Base-by-base conservation (phyloP, 306 rosid species). In the Ochetophila trinervis region DNA sequence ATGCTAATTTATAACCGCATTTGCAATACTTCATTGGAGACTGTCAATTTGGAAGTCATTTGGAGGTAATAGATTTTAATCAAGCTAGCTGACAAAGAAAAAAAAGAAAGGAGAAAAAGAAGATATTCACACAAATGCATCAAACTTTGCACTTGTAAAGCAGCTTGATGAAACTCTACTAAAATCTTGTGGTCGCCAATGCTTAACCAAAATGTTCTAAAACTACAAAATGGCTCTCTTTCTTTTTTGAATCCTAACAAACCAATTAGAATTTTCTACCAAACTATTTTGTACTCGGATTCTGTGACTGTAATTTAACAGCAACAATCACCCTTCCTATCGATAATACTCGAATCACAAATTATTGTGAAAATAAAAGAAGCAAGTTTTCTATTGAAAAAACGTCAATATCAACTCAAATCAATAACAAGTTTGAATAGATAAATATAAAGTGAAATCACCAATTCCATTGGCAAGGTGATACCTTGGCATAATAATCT, bases 401-500 rank as follows among this genome's bases (percentile, higher is more conserved):
- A 50, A 16, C 54, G 0, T 16, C 35, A 8, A 12, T 47, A 30
- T 23, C 5, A 1, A 51, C 60, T 14, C 15, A 2, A 27, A 24
- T 5, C 19, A 66, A 14, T 23, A 16, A 21, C 21, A 4, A 27
- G 45, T 32, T 74, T 20, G 19, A 53, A 49, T 0, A 17, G 15
- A 30, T 51, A 49, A 18, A 14, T 37, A 49, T 13, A 42, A 22
- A 15, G 6, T 1, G n/a, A 15, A n/a, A 72, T 49, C n/a, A 6
- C 18, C 54, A 50, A 6, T 35, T 16, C 18, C 23, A 13, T 18
- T 49, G 8, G 44, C 55, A 58, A 36, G 18, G 3, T 5, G 34
- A 18, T 57, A 88, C 96, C 96, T 89, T 84, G 21, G 96, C 86
- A 81, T 87, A 85, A 79, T 89, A 87, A 62, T 89, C 96, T 79